Evolutionary conservation across 176 grass and related monocot species (phyloP).

Genomic region (Aegilops speltoides): DNA sequence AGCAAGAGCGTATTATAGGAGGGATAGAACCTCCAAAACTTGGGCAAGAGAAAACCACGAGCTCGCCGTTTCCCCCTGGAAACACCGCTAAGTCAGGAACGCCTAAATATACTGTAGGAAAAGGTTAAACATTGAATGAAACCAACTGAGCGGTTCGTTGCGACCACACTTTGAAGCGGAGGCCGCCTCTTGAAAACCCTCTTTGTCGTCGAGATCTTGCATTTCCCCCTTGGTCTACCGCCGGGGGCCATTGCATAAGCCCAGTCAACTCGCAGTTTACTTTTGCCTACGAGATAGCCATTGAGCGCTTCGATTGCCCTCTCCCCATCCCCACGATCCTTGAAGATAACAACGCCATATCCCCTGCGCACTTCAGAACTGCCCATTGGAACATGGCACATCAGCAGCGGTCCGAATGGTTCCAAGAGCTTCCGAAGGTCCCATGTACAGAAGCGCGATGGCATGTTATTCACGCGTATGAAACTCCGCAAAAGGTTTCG

Average conservation of each 20-base stretch:
- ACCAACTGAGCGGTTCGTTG: background rate
- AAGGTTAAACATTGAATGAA: background rate
- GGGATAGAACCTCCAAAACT: background rate
- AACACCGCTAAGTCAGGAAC: background rate
- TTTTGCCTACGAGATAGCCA: background rate
- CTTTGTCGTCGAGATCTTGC: background rate
- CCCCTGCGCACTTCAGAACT: background rate
- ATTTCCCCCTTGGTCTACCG: background rate
- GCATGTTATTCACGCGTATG: constrained; percentile 15
- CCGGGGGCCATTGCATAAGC: background rate
- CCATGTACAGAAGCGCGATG: background rate
- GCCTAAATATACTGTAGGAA: background rate
- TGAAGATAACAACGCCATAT: background rate
- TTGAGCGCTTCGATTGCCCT: background rate
- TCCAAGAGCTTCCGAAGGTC: background rate
- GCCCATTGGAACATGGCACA: background rate
- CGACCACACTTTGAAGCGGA: background rate
- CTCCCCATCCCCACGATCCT: background rate
- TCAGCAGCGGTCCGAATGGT: background rate
- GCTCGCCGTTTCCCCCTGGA: background rate
- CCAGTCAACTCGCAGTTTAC: constrained; percentile 37
- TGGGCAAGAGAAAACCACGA: background rate
- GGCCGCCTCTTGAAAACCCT: background rate
- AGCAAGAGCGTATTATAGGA: background rate
- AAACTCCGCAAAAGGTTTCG: background rate